These are phyloP conservation scores for Populus davidiana DNA, from an alignment of 345 rosid genomes.

Conservation along the genomic window DNA sequence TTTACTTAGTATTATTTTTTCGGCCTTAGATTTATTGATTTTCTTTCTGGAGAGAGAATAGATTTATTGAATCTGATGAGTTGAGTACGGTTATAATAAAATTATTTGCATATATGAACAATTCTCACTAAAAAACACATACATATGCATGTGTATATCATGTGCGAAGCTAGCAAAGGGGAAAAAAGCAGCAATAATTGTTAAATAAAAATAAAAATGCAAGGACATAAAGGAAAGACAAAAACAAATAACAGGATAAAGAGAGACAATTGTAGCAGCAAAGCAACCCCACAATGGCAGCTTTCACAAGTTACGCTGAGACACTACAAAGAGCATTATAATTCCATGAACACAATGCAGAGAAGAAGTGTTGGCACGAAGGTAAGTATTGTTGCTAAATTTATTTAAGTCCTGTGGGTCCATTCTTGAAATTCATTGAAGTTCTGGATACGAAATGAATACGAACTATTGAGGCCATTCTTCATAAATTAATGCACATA, in stretches of 20 bases:
- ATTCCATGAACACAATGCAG: not conserved
- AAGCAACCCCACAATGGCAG: conserved; percentile 15
- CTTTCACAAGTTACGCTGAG: not conserved
- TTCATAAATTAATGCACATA: not conserved
- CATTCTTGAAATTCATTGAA: not conserved
- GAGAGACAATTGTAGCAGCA: not conserved
- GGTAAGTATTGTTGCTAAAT: not conserved
- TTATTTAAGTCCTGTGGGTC: not conserved
- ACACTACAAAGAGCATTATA: conserved; percentile 2
- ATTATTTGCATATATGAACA: too few relatives aligned
- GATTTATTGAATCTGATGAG: too few relatives aligned
- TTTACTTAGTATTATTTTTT: not conserved
- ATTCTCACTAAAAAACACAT: not conserved
- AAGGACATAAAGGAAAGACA: not conserved
- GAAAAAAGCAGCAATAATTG: not conserved
- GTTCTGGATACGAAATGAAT: not conserved
- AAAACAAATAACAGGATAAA: not conserved
- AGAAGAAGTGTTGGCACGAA: not conserved
- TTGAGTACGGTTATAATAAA: too few relatives aligned
- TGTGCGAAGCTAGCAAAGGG: not conserved
- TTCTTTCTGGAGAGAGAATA: too few relatives aligned
- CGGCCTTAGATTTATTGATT: not conserved
- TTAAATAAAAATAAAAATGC: not conserved
- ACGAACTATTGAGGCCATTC: not conserved
- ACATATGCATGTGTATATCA: not conserved